A percentile compares a stretch with the other conserved stretches of the same genome.
These are phyloP conservation scores for Pilaira anomala DNA, from an alignment of 192 early-diverging fungal species.

Conservation along the genomic window DNA sequence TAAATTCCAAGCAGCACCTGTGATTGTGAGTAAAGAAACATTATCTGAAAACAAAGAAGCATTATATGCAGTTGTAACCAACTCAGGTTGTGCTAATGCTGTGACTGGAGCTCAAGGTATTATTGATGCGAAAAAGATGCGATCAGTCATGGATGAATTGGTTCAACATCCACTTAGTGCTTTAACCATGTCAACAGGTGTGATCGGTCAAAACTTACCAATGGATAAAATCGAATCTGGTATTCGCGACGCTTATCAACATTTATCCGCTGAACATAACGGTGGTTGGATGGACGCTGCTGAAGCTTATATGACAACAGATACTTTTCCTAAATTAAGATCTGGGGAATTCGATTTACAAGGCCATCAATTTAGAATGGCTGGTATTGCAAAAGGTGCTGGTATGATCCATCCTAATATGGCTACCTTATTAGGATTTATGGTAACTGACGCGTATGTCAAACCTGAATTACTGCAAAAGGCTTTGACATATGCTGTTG, in stretches of 20 bases:
- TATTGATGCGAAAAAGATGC: conserved; percentile 72
- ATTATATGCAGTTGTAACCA: conserved; percentile 62
- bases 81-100: conserved; percentile 95
- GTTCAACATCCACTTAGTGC: conserved; percentile 42
- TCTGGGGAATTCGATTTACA: conserved; percentile 54
- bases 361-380: conserved; percentile 64
- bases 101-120: conserved; percentile 87
- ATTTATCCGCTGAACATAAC: conserved; percentile 53
- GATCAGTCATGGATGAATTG: conserved; percentile 50
- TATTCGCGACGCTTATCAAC: conserved; percentile 41
- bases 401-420: conserved; percentile 99
- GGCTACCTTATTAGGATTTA: conserved; percentile 87
- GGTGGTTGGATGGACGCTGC: conserved; percentile 76
- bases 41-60: conserved; percentile 47
- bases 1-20: conserved; percentile 88
- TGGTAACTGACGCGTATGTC: conserved; percentile 84
- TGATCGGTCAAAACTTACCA: conserved; percentile 88
- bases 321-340: conserved; percentile 94
- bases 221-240: conserved; percentile 81
- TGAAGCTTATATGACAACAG: conserved; percentile 94
- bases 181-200: conserved; percentile 95
- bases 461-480: conserved; percentile 58
- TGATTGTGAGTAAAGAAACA: conserved; percentile 65
- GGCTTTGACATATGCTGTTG: conserved; percentile 77
- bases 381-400: conserved; percentile 94